Conservation (phyloP, 1,139 yeast genomes). For the Suhomyces atakaporum region DNA sequence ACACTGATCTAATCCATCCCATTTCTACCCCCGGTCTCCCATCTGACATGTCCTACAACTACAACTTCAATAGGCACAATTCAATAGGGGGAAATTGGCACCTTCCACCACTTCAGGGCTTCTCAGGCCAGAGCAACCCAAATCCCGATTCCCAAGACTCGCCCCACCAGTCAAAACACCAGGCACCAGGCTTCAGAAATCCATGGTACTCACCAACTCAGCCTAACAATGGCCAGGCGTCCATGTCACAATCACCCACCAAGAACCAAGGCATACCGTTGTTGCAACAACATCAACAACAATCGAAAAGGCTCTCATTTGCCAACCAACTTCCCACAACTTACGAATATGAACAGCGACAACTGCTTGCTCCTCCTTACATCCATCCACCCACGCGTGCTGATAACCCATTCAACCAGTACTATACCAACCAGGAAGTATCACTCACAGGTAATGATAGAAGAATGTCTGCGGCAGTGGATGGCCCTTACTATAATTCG, state of each 20-base stretch:
- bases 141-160: slow-evolving; percentile 2
- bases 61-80: slow-evolving; percentile 40
- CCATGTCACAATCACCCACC: slow-evolving; percentile 17
- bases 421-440: slow-evolving; percentile 46
- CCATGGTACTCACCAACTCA: slow-evolving; percentile 45
- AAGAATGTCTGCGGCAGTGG: slow-evolving; percentile 48
- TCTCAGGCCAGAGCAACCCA: slow-evolving; percentile 5
- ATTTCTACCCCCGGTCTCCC: neutral
- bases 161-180: slow-evolving; percentile 18
- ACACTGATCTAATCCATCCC: neutral
- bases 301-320: slow-evolving; percentile 47
- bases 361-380: slow-evolving; percentile 30
- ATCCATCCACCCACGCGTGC: slow-evolving; percentile 51
- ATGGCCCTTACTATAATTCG: slow-evolving; percentile 23
- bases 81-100: slow-evolving; percentile 50
- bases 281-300: slow-evolving; percentile 24
- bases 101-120: slow-evolving; percentile 32
- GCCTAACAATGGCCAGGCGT: slow-evolving; percentile 4
- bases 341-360: slow-evolving; percentile 41
- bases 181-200: slow-evolving; percentile 40
- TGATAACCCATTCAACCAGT: slow-evolving; percentile 50
- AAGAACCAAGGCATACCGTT: slow-evolving; percentile 13
- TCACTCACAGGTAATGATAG: slow-evolving; percentile 32
- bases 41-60: slow-evolving; percentile 20
- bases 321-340: slow-evolving; percentile 55